A percentile compares a stretch with the other conserved stretches of the same genome.
Evolutionary conservation across 805 yeast species (phyloP).

Genomic region (Spencermartinsiella europaea): DNA sequence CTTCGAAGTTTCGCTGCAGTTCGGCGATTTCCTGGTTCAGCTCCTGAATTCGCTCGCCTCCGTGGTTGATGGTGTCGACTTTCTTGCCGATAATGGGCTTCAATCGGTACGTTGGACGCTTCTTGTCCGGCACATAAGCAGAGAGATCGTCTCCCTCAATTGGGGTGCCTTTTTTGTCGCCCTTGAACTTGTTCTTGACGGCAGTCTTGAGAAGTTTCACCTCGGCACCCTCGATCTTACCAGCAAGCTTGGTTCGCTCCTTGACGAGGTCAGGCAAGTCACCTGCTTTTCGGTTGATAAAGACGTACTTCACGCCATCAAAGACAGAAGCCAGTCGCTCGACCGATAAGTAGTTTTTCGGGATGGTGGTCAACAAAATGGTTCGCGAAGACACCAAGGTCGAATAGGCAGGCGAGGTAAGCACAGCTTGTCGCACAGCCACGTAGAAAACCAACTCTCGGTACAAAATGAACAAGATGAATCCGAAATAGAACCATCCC

Average conservation of each 20-base stretch:
- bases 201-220: slow-evolving; percentile 55
- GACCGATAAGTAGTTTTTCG: slow-evolving; percentile 67
- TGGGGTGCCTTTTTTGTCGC: slow-evolving; percentile 54
- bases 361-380: slow-evolving; percentile 78
- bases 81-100: slow-evolving; percentile 71
- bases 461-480: slow-evolving; percentile 65
- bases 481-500: slow-evolving; percentile 74
- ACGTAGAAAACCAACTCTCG: slow-evolving; percentile 77
- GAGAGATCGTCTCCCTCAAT: slow-evolving; percentile 23
- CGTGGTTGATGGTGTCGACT: slow-evolving; percentile 77
- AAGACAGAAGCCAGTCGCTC: slow-evolving; percentile 68
- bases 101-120: slow-evolving; percentile 79
- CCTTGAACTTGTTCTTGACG: slow-evolving; percentile 55
- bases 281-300: slow-evolving; percentile 65
- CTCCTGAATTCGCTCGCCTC: slow-evolving; percentile 60
- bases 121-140: slow-evolving; percentile 58
- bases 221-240: slow-evolving; percentile 62
- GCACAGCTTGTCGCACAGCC: slow-evolving; percentile 68
- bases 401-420: slow-evolving; percentile 79
- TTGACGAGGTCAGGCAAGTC: slow-evolving; percentile 51
- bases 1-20: slow-evolving; percentile 49
- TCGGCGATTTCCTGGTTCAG: slow-evolving; percentile 60
- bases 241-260: slow-evolving; percentile 55
- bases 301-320: slow-evolving; percentile 75
- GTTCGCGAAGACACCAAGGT: slow-evolving; percentile 70